Conservation (phyloP, 371 early-diverging fungal species). For the Smittium culicis region DNA sequence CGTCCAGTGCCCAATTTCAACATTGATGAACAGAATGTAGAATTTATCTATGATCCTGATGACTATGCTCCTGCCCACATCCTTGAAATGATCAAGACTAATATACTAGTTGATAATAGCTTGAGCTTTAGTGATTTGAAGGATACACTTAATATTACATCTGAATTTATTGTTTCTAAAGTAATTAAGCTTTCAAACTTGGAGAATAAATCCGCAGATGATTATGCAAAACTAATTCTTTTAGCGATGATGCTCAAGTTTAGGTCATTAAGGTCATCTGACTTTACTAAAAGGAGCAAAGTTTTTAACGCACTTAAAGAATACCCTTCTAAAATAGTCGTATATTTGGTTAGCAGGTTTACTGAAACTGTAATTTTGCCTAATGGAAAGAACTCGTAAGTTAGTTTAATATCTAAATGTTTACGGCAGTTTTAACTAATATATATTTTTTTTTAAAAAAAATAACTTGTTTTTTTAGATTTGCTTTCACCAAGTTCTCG, state of each 20-base stretch:
- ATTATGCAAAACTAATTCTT: not conserved
- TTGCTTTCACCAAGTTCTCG: slow-evolving; percentile 47
- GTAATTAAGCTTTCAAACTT: not conserved
- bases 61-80: not conserved
- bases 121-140: not conserved
- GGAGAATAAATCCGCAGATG: not conserved
- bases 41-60: slow-evolving; percentile 53
- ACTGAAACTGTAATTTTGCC: slow-evolving; percentile 31
- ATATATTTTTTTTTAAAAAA: not conserved
- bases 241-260: slow-evolving; percentile 4
- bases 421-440: not conserved
- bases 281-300: slow-evolving; percentile 31
- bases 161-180: slow-evolving; percentile 5
- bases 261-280: not conserved
- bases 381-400: slow-evolving; percentile 3
- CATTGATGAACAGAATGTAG: slow-evolving; percentile 42
- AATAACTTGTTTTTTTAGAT: slow-evolving; percentile 20
- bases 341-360: slow-evolving; percentile 48
- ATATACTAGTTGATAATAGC: not conserved
- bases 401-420: not conserved
- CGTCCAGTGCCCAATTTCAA: slow-evolving; percentile 62
- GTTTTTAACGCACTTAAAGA: slow-evolving; percentile 35
- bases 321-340: slow-evolving; percentile 44
- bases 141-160: slow-evolving; percentile 5
- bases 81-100: not conserved